These are phyloP conservation scores for Lactifluus hygrophoroides DNA, from an alignment of 768 basidiomycete genomes.

Conservation along the genomic window DNA sequence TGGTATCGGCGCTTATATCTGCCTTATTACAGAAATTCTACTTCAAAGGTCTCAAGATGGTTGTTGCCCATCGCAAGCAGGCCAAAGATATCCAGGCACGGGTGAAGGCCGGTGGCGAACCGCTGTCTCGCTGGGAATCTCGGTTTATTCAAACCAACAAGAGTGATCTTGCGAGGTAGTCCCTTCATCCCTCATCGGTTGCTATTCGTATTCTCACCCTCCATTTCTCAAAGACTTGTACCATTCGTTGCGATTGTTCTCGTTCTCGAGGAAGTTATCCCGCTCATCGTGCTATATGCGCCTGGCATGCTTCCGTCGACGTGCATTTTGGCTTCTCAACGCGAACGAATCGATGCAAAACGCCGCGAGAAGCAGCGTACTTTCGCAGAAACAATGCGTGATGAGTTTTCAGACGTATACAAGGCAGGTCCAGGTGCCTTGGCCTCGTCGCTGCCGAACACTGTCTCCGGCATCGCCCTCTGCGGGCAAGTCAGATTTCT, in stretches of 20 bases:
- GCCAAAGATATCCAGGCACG: slow-evolving; percentile 47
- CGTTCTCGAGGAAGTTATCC: slow-evolving; percentile 72
- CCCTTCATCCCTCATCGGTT: background rate
- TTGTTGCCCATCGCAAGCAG: slow-evolving; percentile 52
- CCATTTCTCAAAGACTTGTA: slow-evolving; percentile 42
- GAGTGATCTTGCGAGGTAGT: slow-evolving; percentile 64
- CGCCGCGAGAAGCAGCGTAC: slow-evolving; percentile 35
- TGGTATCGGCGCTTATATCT: background rate
- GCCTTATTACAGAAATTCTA: slow-evolving; percentile 61
- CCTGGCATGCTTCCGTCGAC: slow-evolving; percentile 82
- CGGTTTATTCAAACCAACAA: slow-evolving; percentile 60
- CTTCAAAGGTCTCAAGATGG: slow-evolving; percentile 62
- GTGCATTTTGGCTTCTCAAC: slow-evolving; percentile 76
- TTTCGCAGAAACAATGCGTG: slow-evolving; percentile 19
- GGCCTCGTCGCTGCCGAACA: slow-evolving; percentile 25
- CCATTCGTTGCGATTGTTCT: slow-evolving; percentile 72
- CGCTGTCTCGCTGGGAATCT: slow-evolving; percentile 58
- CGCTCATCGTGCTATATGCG: slow-evolving; percentile 77
- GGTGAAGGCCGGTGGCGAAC: slow-evolving; percentile 48
- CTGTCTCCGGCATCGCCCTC: slow-evolving; percentile 29
- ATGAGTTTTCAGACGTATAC: slow-evolving; percentile 21
- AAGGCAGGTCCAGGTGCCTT: slow-evolving; percentile 31
- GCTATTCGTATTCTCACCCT: slow-evolving; percentile 8
- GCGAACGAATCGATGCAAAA: slow-evolving; percentile 51
- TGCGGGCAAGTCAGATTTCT: slow-evolving; percentile 52